These are phyloP conservation scores for Aspergillus fructus DNA, from an alignment of 2,329 filamentous ascomycete genomes.

Conservation along the genomic window DNA sequence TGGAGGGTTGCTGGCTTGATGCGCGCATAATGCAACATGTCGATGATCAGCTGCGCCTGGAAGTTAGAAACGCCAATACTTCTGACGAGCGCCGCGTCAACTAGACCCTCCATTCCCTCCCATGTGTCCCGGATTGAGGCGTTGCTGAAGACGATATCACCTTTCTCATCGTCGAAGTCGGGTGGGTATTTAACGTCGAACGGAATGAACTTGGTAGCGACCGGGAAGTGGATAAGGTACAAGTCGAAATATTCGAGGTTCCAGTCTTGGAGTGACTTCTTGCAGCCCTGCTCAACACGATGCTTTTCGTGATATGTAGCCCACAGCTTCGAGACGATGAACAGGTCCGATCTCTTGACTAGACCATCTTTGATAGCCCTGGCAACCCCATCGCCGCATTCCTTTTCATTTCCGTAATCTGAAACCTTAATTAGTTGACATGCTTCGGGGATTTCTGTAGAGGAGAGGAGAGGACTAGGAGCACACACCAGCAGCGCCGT, in stretches of 20 bases:
- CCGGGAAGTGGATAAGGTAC: constrained; percentile 86
- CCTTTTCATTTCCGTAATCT: constrained; percentile 83
- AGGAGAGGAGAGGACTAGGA: constrained; percentile 25
- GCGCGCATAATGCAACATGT: constrained; percentile 74
- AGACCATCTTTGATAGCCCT: constrained; percentile 78
- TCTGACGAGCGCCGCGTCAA: constrained; percentile 65
- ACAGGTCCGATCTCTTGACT: constrained; percentile 82
- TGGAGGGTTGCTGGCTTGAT: constrained; percentile 75
- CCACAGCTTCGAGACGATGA: constrained; percentile 93
- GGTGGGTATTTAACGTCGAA: constrained; percentile 78
- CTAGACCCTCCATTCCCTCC: constrained; percentile 74
- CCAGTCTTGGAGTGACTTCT: constrained; percentile 73
- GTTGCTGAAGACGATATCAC: constrained; percentile 62
- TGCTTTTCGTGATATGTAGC: constrained; percentile 85
- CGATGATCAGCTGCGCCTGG: constrained; percentile 73
- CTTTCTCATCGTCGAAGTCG: constrained; percentile 68
- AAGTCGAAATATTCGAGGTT: constrained; percentile 87
- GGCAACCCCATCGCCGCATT: constrained; percentile 72
- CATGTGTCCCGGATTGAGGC: constrained; percentile 79
- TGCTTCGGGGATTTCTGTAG: not conserved
- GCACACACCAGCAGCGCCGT: constrained; percentile 54
- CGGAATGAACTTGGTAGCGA: constrained; percentile 82
- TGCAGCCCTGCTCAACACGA: constrained; percentile 67
- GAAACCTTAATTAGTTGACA: not conserved
- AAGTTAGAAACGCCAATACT: constrained; percentile 84